Evolutionary conservation across 179 eudicot species (phyloP), one percentile per base, ranked within the genome.

Genomic region (Silene coronaria): DNA sequence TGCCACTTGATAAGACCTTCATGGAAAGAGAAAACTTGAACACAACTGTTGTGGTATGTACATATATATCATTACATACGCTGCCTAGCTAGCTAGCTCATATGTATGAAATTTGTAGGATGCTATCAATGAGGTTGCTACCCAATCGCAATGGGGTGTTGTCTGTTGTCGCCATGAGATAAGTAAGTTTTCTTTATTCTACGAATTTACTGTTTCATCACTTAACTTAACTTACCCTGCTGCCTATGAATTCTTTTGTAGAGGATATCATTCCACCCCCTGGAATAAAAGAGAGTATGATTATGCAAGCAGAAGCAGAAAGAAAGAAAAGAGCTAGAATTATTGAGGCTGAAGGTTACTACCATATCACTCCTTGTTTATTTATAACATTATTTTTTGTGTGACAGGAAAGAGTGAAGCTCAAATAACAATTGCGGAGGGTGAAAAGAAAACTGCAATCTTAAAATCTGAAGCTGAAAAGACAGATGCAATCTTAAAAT

Each of bases 281-380:
- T 14, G 94, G 92, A 59, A 88, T 94, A 32, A 89, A 85, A 83
- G 88, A 84, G 36, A 93, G 96, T 73, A 94, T 94, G 98, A 97
- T 89, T 80, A 90, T 89, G 97, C 98, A 89, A 80, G 98, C 97
- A 69, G 92, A 91, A 84, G 97, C 98, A 2, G 98, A 93, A 71
- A 88, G 95, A 78, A 91, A 82, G 77, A 93, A 80, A 85, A 89
- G 98, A 87, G 98, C 97, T 75, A 88, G 75, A 76, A 82, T 94
- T 80, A 84, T 92, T 76, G 92, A 89, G 85, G 92, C 98, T 16
- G 97, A 94, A 89, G 98, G 98, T 94, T 59, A 24, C 22, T 32
- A 30, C 34, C 5, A 30, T 30, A 30, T 30, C 34, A 2, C 34
- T 30, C 4, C 4, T 30, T 30, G 0, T 30, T 30, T 30, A 30